Base-by-base conservation (phyloP, 2,329 filamentous ascomycete species). In the Apiospora saccharicola region DNA sequence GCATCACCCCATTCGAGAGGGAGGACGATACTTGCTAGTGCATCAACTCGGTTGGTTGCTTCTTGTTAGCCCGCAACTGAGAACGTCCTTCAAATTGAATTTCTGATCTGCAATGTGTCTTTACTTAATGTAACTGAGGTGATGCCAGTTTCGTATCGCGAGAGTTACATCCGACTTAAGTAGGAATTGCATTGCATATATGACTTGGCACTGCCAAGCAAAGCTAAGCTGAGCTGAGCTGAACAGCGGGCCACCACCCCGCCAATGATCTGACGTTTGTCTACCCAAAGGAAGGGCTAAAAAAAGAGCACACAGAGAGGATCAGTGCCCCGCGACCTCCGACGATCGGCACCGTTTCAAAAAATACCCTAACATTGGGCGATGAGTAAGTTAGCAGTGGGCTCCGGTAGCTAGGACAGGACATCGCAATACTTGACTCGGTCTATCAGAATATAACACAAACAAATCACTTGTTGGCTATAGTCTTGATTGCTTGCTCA, bases 161-260 rank as follows among this genome's bases (percentile, higher is more conserved):
- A 13, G 24, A 10, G n/a, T 53, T 53, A 53, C 49, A 51, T 51
- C n/a, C 3, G 22, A 22, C 16, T 4, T 24, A 26, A 26, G 26
- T 26, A 26, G 26, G 24, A 3, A 30, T 57, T 19, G 13, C 5
- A 16, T 53, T 26, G 49, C 24, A 53, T 53, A 24, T 24, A 53
- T 57, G 51, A 34, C 26, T 34, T 57, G 4, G 24, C 26, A 22
- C 26, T 41, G 37, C 37, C 37, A 41, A 41, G 46, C 16, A n/a
- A 49, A n/a, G 19, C 74, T 73, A 61, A 72, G 74, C 64, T 74
- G 34, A 76, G 34, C 67, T 64, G 46, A 70, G 44, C 44, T 53
- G 46, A 37, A 43, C 46, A 53, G 57, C 37, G 30, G 69, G 64
- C 34, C 57, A 41, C 6, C 14, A 64, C 57, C 57, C 57, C 57